Evolutionary conservation across 495 filamentous ascomycete genomes (phyloP).

Genomic region (Penicillium arizonense): DNA sequence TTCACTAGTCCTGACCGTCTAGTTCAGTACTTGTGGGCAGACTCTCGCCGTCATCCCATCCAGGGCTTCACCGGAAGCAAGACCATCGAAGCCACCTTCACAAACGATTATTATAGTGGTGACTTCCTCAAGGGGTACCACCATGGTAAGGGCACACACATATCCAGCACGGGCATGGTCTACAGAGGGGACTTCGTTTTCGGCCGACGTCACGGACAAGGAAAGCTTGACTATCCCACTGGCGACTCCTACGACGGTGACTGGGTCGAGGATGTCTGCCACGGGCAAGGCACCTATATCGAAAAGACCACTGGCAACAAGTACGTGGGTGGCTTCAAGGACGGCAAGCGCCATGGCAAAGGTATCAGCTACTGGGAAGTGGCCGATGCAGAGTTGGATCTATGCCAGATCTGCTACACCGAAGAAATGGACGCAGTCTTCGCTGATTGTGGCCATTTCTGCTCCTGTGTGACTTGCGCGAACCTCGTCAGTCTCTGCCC

Average conservation of each 20-base stretch:
- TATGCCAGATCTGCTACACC: constrained; percentile 66
- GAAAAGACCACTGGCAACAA: constrained; percentile 61
- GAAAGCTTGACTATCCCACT: constrained; percentile 58
- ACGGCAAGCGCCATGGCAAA: constrained; percentile 60
- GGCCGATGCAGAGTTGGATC: constrained; percentile 59
- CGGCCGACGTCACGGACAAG: constrained; percentile 52
- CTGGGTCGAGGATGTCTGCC: constrained; percentile 54
- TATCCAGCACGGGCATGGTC: constrained; percentile 51
- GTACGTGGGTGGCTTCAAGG: constrained; percentile 62
- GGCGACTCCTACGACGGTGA: constrained; percentile 63
- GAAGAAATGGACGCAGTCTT: constrained; percentile 61
- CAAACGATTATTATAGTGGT: constrained; percentile 46
- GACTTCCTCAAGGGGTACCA: constrained; percentile 48
- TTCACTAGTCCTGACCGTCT: constrained; percentile 45
- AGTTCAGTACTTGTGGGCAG: constrained; percentile 47
- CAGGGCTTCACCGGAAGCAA: constrained; percentile 44
- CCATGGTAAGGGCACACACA: constrained; percentile 52
- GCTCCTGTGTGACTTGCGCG: constrained; percentile 62
- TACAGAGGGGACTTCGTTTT: constrained; percentile 57
- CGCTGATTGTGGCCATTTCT: constrained; percentile 66
- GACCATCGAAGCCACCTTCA: constrained; percentile 47
- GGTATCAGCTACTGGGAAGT: constrained; percentile 63
- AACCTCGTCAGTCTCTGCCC: constrained; percentile 62
- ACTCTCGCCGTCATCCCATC: constrained; percentile 43
- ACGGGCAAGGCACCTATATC: constrained; percentile 58